Evolutionary conservation across 768 basidiomycete species (phyloP).

Genomic region (Agaricus blazei): DNA sequence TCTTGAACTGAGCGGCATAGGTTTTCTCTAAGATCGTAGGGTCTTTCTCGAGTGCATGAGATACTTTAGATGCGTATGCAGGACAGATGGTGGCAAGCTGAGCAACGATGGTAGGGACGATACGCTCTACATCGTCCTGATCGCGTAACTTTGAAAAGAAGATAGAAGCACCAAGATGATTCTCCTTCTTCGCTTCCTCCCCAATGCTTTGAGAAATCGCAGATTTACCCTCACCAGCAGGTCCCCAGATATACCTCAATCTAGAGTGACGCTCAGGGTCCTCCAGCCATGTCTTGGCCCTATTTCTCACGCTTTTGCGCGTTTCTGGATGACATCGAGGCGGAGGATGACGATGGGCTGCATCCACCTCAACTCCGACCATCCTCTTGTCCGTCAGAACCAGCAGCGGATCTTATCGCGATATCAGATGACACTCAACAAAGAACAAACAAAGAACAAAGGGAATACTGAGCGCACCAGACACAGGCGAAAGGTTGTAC

Average conservation of each 20-base stretch:
- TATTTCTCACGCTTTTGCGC: neutral
- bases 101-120: slow-evolving; percentile 1
- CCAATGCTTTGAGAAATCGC: slow-evolving; percentile 5
- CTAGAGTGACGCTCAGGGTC: neutral
- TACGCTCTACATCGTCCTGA: neutral
- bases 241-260: neutral
- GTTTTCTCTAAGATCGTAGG: neutral
- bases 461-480: too few relatives aligned
- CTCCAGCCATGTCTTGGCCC: neutral
- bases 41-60: neutral
- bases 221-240: slow-evolving; percentile 6
- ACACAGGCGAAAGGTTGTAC: too few relatives aligned
- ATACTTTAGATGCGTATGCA: neutral
- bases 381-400: neutral
- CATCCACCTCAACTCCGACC: neutral
- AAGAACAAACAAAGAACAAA: too few relatives aligned
- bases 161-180: neutral
- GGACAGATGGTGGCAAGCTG: neutral
- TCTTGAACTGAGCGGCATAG: neutral
- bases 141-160: neutral
- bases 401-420: neutral
- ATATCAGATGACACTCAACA: too few relatives aligned
- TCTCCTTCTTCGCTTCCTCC: neutral
- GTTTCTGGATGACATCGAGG: neutral
- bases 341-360: neutral